phyloP scores from a whole-genome alignment of 768 basidiomycete species.

The Cyclocybe cylindracea region DNA sequence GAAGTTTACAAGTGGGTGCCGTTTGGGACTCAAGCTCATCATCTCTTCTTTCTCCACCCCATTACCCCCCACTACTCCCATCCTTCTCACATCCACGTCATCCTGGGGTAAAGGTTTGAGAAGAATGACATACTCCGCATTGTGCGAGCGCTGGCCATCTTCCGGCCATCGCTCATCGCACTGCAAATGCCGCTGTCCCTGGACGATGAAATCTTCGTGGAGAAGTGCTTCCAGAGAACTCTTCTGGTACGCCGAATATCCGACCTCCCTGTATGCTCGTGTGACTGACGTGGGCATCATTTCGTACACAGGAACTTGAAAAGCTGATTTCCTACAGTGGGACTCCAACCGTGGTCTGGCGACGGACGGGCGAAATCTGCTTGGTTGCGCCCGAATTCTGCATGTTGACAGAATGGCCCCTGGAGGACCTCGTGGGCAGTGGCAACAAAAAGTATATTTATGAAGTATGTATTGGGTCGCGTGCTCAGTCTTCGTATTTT shows the following conservation, averaged over 20 bases:
- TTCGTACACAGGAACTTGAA: constrained; percentile 75
- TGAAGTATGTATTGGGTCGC: constrained; percentile 44
- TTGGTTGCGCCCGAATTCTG: constrained; percentile 96
- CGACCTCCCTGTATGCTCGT: background rate
- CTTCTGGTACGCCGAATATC: constrained; percentile 59
- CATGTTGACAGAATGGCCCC: constrained; percentile 88
- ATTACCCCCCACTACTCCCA: constrained; percentile 13
- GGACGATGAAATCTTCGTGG: constrained; percentile 96
- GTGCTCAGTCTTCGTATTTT: background rate
- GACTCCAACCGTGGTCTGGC: constrained; percentile 97
- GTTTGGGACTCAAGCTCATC: constrained; percentile 44
- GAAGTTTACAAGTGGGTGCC: constrained; percentile 40
- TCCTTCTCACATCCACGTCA: constrained; percentile 15
- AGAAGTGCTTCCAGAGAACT: constrained; percentile 93
- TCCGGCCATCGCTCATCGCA: constrained; percentile 95
- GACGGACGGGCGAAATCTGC: constrained; percentile 96
- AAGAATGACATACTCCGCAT: constrained; percentile 95
- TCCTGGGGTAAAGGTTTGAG: constrained; percentile 67
- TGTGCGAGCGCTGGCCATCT: constrained; percentile 91
- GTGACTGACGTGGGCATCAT: constrained; percentile 8
- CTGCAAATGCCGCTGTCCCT: constrained; percentile 96
- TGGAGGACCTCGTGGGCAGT: constrained; percentile 67
- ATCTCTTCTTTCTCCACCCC: constrained; percentile 15
- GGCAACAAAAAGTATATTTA: constrained; percentile 64
- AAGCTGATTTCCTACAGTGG: constrained; percentile 97